A percentile compares a stretch with the other conserved stretches of the same genome.
phyloP scores from a whole-genome alignment of 345 rosid genomes.

The Citrus hindsii region DNA sequence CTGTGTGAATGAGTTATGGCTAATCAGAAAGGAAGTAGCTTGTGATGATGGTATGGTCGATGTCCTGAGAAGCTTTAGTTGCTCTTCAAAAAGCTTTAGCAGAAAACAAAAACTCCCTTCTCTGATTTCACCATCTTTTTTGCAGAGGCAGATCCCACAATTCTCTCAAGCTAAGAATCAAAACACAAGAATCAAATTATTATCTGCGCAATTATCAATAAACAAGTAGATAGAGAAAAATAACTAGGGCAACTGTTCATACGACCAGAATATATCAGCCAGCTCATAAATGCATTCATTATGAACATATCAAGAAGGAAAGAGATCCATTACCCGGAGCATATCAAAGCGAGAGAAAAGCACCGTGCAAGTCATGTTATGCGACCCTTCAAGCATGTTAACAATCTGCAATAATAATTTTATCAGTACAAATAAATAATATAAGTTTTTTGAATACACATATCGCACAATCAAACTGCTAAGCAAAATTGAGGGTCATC shows the following conservation, averaged over 20 bases:
- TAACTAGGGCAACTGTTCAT: background rate
- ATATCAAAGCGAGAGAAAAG: slow-evolving; percentile 72
- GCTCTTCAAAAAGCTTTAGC: slow-evolving; percentile 21
- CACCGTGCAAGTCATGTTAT: slow-evolving; percentile 66
- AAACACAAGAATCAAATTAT: background rate
- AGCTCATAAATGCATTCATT: background rate
- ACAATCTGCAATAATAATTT: slow-evolving; percentile 51
- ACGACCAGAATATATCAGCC: background rate
- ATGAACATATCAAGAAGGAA: background rate
- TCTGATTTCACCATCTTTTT: slow-evolving; percentile 70
- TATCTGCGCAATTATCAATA: background rate
- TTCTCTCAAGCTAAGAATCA: slow-evolving; percentile 67
- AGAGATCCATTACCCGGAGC: slow-evolving; percentile 54
- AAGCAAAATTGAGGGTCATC: background rate
- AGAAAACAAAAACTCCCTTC: slow-evolving; percentile 62
- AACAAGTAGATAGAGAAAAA: background rate
- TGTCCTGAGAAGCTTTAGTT: background rate
- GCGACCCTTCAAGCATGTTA: slow-evolving; percentile 78
- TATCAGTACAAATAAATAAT: background rate
- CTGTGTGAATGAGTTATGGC: too few species aligned
- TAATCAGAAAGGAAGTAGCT: background rate
- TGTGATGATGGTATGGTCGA: background rate
- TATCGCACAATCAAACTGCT: background rate
- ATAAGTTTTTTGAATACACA: background rate
- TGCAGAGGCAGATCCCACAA: slow-evolving; percentile 63